Evolutionary conservation across 139 green algal genomes (phyloP).

Genomic region (Choricystis sp.): DNA sequence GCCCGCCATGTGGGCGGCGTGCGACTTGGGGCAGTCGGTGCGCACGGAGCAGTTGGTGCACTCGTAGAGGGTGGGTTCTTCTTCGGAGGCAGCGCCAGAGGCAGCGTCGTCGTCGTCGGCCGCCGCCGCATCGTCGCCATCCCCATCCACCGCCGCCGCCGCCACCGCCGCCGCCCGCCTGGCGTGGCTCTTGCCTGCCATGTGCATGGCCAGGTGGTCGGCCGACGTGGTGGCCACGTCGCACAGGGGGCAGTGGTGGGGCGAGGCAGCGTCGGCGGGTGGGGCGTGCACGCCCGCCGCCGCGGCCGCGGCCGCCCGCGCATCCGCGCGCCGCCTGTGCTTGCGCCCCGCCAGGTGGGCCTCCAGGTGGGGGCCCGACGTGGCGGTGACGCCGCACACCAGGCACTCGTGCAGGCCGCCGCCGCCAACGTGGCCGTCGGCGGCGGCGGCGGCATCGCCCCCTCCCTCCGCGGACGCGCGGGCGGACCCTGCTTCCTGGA

Average conservation of each 20-base stretch:
- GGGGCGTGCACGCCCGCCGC: not conserved
- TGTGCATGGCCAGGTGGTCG: conserved; percentile 16
- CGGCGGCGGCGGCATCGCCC: too few species aligned
- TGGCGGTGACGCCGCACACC: conserved; percentile 12
- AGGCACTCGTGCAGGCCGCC: not conserved
- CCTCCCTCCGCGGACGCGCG: too few species aligned
- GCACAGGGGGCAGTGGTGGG: conserved; percentile 13
- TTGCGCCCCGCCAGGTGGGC: conserved; percentile 9
- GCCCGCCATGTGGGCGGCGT: not conserved
- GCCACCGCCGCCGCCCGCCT: not conserved
- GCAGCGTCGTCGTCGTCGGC: too few species aligned
- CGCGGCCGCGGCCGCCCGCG: not conserved
- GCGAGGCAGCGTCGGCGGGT: conserved; percentile 8
- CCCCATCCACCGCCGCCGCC: too few species aligned
- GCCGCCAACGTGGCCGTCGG: not conserved
- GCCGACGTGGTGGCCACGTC: conserved; percentile 10
- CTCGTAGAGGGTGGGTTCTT: not conserved
- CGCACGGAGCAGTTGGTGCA: not conserved
- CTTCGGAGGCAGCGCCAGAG: too few species aligned
- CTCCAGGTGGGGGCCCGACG: conserved; percentile 12
- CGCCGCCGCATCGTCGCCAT: not conserved
- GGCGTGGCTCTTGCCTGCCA: conserved; percentile 11
- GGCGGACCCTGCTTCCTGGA: not conserved
- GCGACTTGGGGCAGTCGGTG: not conserved
- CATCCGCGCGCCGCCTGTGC: conserved; percentile 11